Percentiles rank a stretch among this genome's conserved stretches.
These are phyloP conservation scores for Paracamarosporium sp. DNA, from an alignment of 2,329 filamentous ascomycete genomes.

Conservation along the genomic window DNA sequence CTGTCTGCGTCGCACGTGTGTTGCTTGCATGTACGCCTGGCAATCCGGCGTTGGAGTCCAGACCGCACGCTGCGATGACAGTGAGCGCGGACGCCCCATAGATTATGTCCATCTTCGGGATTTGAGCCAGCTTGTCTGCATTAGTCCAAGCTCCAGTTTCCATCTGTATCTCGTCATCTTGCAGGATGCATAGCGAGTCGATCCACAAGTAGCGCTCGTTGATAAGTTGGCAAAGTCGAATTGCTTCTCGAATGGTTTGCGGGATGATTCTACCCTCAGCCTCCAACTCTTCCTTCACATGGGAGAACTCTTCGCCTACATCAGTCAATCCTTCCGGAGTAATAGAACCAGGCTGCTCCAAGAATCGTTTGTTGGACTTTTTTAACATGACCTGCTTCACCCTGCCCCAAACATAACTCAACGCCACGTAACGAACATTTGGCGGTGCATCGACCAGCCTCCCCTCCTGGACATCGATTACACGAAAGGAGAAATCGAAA, in stretches of 20 bases:
- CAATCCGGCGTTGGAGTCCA: slow-evolving; percentile 14
- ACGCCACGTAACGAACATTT: slow-evolving; percentile 13
- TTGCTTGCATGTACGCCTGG: slow-evolving; percentile 7
- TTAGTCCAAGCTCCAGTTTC: slow-evolving; percentile 8
- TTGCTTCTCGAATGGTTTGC: slow-evolving; percentile 18
- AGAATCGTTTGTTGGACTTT: neutral
- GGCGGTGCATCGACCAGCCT: slow-evolving; percentile 8
- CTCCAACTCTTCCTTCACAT: neutral
- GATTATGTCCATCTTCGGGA: slow-evolving; percentile 16
- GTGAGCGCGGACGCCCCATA: slow-evolving; percentile 15
- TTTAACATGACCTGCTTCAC: slow-evolving; percentile 12
- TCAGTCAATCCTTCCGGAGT: slow-evolving; percentile 3
- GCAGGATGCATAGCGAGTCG: slow-evolving; percentile 8
- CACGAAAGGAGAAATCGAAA: slow-evolving; percentile 7
- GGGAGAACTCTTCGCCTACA: neutral
- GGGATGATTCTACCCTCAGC: slow-evolving; percentile 9
- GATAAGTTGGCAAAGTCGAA: slow-evolving; percentile 10
- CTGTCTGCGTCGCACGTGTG: neutral
- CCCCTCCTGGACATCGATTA: slow-evolving; percentile 9
- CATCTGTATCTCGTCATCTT: slow-evolving; percentile 10
- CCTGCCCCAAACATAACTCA: slow-evolving; percentile 19
- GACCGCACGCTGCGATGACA: slow-evolving; percentile 15
- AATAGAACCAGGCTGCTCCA: slow-evolving; percentile 4
- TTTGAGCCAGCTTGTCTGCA: slow-evolving; percentile 11
- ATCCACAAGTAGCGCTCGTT: slow-evolving; percentile 9